These are phyloP conservation scores for Myxozyma sirexii DNA, from an alignment of 805 yeast genomes.

Conservation along the genomic window DNA sequence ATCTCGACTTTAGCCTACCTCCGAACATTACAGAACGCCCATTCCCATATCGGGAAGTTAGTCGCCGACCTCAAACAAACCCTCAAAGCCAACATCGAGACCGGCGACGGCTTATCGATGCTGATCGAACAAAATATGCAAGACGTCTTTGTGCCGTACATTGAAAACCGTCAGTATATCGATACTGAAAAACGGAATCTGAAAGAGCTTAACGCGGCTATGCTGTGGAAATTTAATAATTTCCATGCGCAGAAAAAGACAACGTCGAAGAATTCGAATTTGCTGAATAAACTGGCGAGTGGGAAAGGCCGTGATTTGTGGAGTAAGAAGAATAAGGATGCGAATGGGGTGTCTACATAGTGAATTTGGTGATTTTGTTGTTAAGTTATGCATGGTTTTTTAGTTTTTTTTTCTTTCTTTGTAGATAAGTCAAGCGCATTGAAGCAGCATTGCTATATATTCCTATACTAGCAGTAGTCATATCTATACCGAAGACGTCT, in stretches of 20 bases:
- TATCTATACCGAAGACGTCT: not conserved
- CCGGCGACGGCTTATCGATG: constrained; percentile 47
- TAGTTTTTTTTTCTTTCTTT: no score
- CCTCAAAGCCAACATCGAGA: constrained; percentile 46
- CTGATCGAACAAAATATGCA: constrained; percentile 69
- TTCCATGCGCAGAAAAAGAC: constrained; percentile 16
- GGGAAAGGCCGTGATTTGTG: constrained; percentile 21
- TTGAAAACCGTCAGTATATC: constrained; percentile 69
- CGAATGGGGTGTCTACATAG: not conserved
- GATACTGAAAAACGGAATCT: constrained; percentile 69
- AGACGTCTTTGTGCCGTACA: constrained; percentile 73
- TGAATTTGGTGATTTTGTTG: not conserved
- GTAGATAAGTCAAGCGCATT: no score
- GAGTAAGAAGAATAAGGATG: constrained; percentile 13
- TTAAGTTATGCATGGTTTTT: not conserved
- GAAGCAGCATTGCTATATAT: not conserved
- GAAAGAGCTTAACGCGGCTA: constrained; percentile 50
- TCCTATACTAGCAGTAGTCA: not conserved
- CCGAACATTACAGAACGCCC: constrained; percentile 71
- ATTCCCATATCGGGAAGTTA: constrained; percentile 58
- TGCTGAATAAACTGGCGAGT: constrained; percentile 15
- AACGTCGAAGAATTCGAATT: constrained; percentile 7
- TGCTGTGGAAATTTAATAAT: constrained; percentile 49
- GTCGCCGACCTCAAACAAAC: constrained; percentile 67
- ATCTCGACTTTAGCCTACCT: constrained; percentile 71